Base-by-base conservation (phyloP, 2,329 filamentous ascomycete species). In the Colletotrichum tabaci region DNA sequence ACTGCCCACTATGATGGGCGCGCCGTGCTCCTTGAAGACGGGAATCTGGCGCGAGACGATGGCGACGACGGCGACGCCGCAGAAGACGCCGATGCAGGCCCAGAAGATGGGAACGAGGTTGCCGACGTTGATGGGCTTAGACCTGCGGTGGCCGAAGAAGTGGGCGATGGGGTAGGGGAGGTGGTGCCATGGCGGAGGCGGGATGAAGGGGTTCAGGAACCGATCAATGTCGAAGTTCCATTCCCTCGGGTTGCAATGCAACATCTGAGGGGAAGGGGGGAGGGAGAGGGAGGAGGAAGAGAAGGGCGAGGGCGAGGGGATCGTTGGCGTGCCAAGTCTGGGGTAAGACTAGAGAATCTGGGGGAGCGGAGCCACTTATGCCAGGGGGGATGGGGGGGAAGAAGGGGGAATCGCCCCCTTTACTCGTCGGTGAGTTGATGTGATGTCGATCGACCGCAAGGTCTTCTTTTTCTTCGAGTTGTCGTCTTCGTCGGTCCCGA, bases 221-320 rank as follows among this genome's bases (percentile, higher is more conserved):
- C 82, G 83, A 84, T 98, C 95, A 74, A 97, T 88, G 81, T 96
- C 90, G 81, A 97, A 90, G 77, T 91, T 86, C 83, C 85, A 87
- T 42, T 52, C 42, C 21, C 23, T 63, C 26, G 62, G 71, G 57
- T 73, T 66, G 71, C 58, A 71, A 23, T 53, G 65, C 68, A 42
- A 60, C 68, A 71, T 71, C 40, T 26, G 26, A 26, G 26, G 26
- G 26, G 4, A 26, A 26, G 3, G 26, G 21, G 26, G 4, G 26
- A 26, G 26, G 23, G 23, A 26, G 23, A 2, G 3, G 23, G 23
- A 26, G 26, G 26, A 26, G 26, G 26, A 26, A 3, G 26, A 26
- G 26, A 3, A 26, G 26, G 26, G 21, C 21, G 21, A 26, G 26
- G 53, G 58, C 38, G 16, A 53, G 30, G 58, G 8, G 64, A 58